Evolutionary conservation across 2,329 filamentous ascomycete species (phyloP).

Genomic region (Colletotrichum tropicicola): DNA sequence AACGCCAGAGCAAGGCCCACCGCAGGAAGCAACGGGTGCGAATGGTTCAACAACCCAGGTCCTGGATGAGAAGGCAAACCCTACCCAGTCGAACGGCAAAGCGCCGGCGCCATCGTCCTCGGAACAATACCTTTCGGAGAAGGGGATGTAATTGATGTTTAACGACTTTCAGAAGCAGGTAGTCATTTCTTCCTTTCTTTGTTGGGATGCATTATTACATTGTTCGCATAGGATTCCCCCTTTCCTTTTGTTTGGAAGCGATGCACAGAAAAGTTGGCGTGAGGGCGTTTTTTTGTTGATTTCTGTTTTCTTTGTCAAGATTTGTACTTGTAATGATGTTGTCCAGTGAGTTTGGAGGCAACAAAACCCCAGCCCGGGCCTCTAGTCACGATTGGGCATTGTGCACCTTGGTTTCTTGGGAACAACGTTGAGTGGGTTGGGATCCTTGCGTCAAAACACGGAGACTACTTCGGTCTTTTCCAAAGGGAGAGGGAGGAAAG

Average conservation of each 20-base stretch:
- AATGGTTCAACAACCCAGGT: neutral
- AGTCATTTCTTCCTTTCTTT: neutral
- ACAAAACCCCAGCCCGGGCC: neutral
- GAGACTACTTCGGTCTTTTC: neutral
- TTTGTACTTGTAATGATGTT: constrained; percentile 4
- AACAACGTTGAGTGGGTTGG: neutral
- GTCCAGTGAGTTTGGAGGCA: neutral
- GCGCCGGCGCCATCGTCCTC: neutral
- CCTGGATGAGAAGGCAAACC: constrained; percentile 14
- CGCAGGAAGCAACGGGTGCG: constrained; percentile 34
- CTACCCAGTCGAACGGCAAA: constrained; percentile 5
- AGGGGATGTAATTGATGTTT: constrained; percentile 5
- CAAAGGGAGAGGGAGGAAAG: neutral
- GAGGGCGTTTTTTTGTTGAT: constrained; percentile 6
- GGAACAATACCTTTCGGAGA: constrained; percentile 17
- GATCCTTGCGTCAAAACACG: neutral
- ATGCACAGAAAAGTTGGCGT: constrained; percentile 22
- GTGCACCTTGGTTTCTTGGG: neutral
- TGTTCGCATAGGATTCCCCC: constrained; percentile 8
- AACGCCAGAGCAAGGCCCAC: constrained; percentile 34
- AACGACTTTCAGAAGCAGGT: constrained; percentile 2
- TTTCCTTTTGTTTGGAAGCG: constrained; percentile 22
- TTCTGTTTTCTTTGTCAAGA: neutral
- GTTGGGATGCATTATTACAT: constrained; percentile 2
- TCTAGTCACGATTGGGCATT: neutral